These are phyloP conservation scores for Alloascoidea hylecoeti DNA, from an alignment of 805 yeast species.

Conservation along the genomic window DNA sequence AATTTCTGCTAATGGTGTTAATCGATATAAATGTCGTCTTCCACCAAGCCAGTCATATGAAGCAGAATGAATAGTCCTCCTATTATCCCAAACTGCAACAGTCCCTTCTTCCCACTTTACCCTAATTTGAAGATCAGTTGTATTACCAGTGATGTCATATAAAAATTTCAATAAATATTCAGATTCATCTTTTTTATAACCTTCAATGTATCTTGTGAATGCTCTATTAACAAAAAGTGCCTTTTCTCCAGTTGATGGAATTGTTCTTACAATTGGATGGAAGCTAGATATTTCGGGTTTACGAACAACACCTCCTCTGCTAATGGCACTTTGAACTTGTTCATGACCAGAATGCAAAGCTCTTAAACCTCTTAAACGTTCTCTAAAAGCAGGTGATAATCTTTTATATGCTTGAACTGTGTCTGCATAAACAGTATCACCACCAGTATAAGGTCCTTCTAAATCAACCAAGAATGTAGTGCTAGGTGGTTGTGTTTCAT, in stretches of 20 bases:
- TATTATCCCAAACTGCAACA: slow-evolving; percentile 67
- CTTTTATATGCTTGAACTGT: slow-evolving; percentile 57
- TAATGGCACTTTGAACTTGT: too few relatives aligned
- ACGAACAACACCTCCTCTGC: slow-evolving; percentile 32
- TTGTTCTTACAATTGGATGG: slow-evolving; percentile 35
- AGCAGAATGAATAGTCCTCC: slow-evolving; percentile 57
- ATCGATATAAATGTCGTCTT: slow-evolving; percentile 58
- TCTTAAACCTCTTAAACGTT: slow-evolving; percentile 43
- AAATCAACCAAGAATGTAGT: slow-evolving; percentile 51
- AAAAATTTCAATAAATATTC: slow-evolving; percentile 44
- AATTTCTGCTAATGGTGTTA: slow-evolving; percentile 66
- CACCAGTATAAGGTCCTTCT: slow-evolving; percentile 51
- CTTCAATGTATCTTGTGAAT: slow-evolving; percentile 55
- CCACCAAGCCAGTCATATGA: slow-evolving; percentile 58
- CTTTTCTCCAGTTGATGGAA: slow-evolving; percentile 35
- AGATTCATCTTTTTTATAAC: slow-evolving; percentile 61
- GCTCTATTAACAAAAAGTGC: slow-evolving; percentile 27
- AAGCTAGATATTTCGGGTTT: slow-evolving; percentile 31
- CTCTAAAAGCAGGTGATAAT: slow-evolving; percentile 49
- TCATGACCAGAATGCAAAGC: slow-evolving; percentile 59
- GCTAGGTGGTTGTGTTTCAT: slow-evolving; percentile 63
- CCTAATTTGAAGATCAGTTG: slow-evolving; percentile 52
- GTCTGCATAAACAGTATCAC: slow-evolving; percentile 72
- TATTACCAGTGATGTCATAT: slow-evolving; percentile 32
- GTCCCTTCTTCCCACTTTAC: slow-evolving; percentile 61